A percentile compares a stretch with the other conserved stretches of the same genome.
These are phyloP conservation scores for Geranium brycei DNA, from an alignment of 345 rosid genomes.

Conservation along the genomic window DNA sequence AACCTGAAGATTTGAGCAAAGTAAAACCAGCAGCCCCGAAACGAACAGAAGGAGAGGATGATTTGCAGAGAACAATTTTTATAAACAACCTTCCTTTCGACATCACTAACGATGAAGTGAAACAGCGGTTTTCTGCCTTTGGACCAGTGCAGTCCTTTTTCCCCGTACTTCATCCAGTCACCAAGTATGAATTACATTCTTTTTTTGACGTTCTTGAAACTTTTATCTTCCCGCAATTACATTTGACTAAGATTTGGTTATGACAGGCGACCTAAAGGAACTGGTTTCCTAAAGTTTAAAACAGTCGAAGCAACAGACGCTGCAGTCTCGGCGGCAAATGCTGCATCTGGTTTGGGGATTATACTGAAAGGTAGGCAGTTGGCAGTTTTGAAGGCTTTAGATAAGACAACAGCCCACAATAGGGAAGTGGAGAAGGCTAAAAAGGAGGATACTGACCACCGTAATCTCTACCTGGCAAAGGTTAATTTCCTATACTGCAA, in stretches of 20 bases:
- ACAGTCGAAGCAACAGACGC: slow-evolving; percentile 52
- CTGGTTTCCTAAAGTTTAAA: slow-evolving; percentile 83
- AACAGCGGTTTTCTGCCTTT: slow-evolving; percentile 55
- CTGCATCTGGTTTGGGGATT: slow-evolving; percentile 56
- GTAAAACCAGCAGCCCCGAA: slow-evolving; percentile 20
- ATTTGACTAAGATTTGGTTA: slow-evolving; percentile 1
- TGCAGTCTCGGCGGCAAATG: slow-evolving; percentile 60
- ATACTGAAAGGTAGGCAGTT: slow-evolving; percentile 73
- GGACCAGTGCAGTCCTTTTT: slow-evolving; percentile 62
- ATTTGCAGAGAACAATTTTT: slow-evolving; percentile 60
- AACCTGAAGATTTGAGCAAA: slow-evolving; percentile 28
- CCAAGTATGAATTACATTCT: slow-evolving; percentile 42
- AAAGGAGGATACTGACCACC: slow-evolving; percentile 55
- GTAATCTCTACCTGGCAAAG: slow-evolving; percentile 81
- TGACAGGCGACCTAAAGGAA: slow-evolving; percentile 81
- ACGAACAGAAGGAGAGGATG: slow-evolving; percentile 37
- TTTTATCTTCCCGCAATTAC: no score
- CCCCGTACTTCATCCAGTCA: slow-evolving; percentile 74
- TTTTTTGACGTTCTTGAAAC: no score
- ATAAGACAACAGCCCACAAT: slow-evolving; percentile 62
- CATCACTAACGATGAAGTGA: slow-evolving; percentile 51
- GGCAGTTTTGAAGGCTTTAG: slow-evolving; percentile 62
- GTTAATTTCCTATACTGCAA: slow-evolving; percentile 18
- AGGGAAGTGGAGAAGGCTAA: slow-evolving; percentile 64
- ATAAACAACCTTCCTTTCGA: slow-evolving; percentile 84